Base-by-base conservation (phyloP, 1,284 basidiomycete genomes). In the Bothia castanella region DNA sequence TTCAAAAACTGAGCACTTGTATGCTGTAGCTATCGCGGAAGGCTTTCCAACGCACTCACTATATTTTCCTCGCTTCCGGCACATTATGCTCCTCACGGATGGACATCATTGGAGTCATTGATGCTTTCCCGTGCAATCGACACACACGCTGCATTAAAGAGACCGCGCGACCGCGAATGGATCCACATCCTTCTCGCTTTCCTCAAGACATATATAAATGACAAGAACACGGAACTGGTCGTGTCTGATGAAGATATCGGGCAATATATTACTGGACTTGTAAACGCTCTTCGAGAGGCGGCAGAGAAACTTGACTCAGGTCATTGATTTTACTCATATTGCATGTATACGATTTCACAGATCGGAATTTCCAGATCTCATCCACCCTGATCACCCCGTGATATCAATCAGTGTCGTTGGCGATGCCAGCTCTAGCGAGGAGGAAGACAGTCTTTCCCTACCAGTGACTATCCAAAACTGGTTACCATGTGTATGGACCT, bases 31-130 rank as follows among this genome's bases (percentile, higher is more conserved):
- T 79, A 85, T 65, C 85, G 89, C 38, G 78, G 76, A 32, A 80
- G 81, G 10, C 69, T 85, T 32, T 64, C 72, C 4, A 74, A 73
- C 14, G 88, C 90, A 4, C 73, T 89, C 17, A 74, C 80, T 31
- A 82, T 85, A 37, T 93, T 82, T 61, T 77, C 81, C 2, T 87
- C 86, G 3, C 74, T 94, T 20, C 88, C 92, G 2, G 85, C 85
- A 4, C 88, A 92, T 62, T 93, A 93, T 67, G 81, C 83, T 0
- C 86, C 86, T 4, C 83, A 82, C 65, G 76, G 76, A 58, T 94
- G 92, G 89, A 77, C 80, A 21, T 80, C 81, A 9, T 71, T 95
- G 45, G 88, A 92, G 64, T 80, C 82, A 0, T 81, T 82, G 57
- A 85, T 90, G 78, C 77, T 91, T 13, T 79, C 79, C 2, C 78